Conservation (phyloP, 208 protist genomes). For the Wallacemonas rigidus region DNA sequence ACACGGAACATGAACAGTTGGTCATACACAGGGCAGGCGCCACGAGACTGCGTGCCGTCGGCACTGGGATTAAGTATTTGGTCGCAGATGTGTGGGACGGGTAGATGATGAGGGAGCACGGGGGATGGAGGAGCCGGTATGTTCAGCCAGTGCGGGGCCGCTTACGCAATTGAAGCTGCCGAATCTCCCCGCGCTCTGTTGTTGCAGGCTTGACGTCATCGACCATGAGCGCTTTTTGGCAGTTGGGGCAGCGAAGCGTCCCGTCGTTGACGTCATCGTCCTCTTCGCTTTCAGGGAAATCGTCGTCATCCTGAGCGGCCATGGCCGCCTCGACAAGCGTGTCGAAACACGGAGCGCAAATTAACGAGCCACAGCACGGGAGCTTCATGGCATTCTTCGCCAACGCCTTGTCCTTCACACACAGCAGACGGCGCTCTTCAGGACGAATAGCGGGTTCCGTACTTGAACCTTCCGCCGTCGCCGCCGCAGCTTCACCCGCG, state of each 20-base stretch:
- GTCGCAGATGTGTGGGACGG: too few species aligned
- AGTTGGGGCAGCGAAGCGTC: constrained; percentile 60
- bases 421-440: constrained; percentile 17
- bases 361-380: constrained; percentile 63
- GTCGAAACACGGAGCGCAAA: constrained; percentile 74
- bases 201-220: constrained; percentile 62
- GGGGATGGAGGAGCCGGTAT: background rate
- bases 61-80: too few species aligned
- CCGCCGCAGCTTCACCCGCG: background rate
- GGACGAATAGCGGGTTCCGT: background rate
- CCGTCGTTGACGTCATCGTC: constrained; percentile 32
- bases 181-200: constrained; percentile 64
- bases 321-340: constrained; percentile 57
- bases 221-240: constrained; percentile 67
- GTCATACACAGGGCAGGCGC: too few species aligned
- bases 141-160: constrained; percentile 15
- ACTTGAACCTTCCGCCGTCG: background rate
- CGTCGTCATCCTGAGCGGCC: constrained; percentile 21
- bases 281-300: constrained; percentile 8
- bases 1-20: too few species aligned
- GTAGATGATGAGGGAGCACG: too few species aligned
- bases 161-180: constrained; percentile 13
- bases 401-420: constrained; percentile 51
- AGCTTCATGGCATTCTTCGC: constrained; percentile 69
- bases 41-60: too few species aligned